Base-by-base conservation (phyloP, 2,329 filamentous ascomycete species). In the Diplodia intermedia region DNA sequence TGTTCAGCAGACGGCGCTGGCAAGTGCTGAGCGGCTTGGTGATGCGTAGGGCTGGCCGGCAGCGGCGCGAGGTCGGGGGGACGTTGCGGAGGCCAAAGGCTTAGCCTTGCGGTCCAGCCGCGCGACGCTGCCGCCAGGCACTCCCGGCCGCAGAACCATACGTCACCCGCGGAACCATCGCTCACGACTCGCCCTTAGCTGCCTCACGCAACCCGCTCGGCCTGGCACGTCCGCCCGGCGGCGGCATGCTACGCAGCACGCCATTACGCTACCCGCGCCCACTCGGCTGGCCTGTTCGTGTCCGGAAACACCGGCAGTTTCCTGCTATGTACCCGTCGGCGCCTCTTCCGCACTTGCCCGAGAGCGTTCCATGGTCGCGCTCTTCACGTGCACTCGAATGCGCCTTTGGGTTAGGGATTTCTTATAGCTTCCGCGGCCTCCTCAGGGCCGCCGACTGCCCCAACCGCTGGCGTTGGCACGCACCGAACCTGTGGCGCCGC, bases 241-340 rank as follows among this genome's bases (percentile, higher is more conserved):
- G 26, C 26, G 26, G 4, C 26, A 4, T 33, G 31, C 6, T 33
- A 33, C 33, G n/a, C 53, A 55, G 53, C 26, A 18, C 11, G 26
- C n/a, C 36, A 60, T 56, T 38, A 38, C 53, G 53, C 53, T 38
- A 23, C n/a, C 20, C n/a, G 49, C 49, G n/a, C 20, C 3, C 6
- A 33, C 29, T 29, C 26, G 29, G 15, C 26, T 54, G 26, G 20
- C 18, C n/a, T 11, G 50, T 20, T 60, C 56, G 56, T 60, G 56
- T 60, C 31, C 57, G 57, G 57, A 62, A 62, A 50, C 57, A 20
- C 57, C 57, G 57, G 57, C 57, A 62, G 40, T 20, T 62, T 33
- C 40, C 8, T 50, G 18, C 40, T 26, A n/a, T n/a, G n/a, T n/a
- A 11, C 8, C 55, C 52, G 52, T 9, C 52, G 14, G 52, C 52